Base-by-base conservation (phyloP, 2,329 filamentous ascomycete species). In the Cladorrhinum sp. region DNA sequence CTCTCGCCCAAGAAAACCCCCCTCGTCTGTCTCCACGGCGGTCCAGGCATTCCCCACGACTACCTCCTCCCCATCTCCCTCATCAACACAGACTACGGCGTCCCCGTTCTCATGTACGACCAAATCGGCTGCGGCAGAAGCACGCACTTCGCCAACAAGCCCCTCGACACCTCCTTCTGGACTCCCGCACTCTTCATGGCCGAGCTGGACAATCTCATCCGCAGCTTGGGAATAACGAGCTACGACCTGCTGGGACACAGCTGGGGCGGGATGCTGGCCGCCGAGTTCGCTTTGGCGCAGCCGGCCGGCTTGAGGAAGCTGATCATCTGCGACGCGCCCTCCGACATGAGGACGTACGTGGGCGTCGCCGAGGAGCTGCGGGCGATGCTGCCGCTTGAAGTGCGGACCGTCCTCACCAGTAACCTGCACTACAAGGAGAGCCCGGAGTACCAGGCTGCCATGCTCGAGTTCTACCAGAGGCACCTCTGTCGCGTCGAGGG, bases 191-290 rank as follows among this genome's bases (percentile, higher is more conserved):
- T 84, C 1, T 84, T 83, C 71, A 70, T 77, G 22, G 68, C 67
- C 13, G 80, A 84, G 65, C 73, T 84, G 0, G 73, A 80, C 27
- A 83, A 82, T 59, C 71, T 84, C 1, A 61, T 81, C 6, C 36
- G 64, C 0, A 68, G 75, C 50, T 71, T 84, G 0, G 71, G 70
- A 0, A 72, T 84, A 27, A 56, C 69, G 1, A 52, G 66, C 0
- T 79, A 79, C 59, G 73, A 80, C 61, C 58, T 83, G 0, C 71
- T 78, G 0, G 81, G 81, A 1, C 79, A 84, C 36, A 78, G 74
- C 20, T 84, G 81, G 80, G 81, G 82, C 16, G 82, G 78, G 0
- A 81, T 84, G 78, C 69, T 84, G 0, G 79, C 70, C 1, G 73
- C 73, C 0, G 66, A 74, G 27, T 80, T 32, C 25, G 56, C 54